Evolutionary conservation across 495 filamentous ascomycete genomes (phyloP).

Genomic region (Hypoxylon subgilvum): DNA sequence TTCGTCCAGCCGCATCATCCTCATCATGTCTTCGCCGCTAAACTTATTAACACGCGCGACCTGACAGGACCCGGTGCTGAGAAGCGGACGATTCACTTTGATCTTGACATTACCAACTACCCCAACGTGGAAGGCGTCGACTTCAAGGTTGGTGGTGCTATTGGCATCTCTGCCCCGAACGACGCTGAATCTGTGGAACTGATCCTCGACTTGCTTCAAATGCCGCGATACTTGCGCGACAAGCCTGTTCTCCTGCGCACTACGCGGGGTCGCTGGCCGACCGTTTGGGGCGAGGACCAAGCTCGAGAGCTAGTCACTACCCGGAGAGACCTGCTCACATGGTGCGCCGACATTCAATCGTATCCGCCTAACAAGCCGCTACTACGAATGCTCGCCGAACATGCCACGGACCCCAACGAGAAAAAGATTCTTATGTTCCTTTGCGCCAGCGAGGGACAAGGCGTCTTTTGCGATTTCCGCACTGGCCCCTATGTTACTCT

Average conservation of each 20-base stretch:
- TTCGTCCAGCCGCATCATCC: slow-evolving; percentile 97
- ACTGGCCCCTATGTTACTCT: slow-evolving; percentile 85
- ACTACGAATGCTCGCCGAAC: slow-evolving; percentile 84
- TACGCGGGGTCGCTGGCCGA: slow-evolving; percentile 86
- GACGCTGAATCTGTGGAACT: slow-evolving; percentile 78
- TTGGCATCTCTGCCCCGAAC: slow-evolving; percentile 91
- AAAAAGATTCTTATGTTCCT: slow-evolving; percentile 86
- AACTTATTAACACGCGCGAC: slow-evolving; percentile 79
- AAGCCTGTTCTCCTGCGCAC: slow-evolving; percentile 80
- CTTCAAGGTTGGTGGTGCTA: slow-evolving; percentile 95
- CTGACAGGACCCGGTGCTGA: slow-evolving; percentile 89
- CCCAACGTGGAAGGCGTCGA: slow-evolving; percentile 84
- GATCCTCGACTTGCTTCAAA: slow-evolving; percentile 76
- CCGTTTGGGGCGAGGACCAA: slow-evolving; percentile 95
- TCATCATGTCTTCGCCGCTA: slow-evolving; percentile 86
- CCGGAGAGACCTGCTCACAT: slow-evolving; percentile 86
- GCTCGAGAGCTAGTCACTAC: slow-evolving; percentile 84
- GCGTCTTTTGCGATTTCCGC: slow-evolving; percentile 91
- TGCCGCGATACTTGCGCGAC: slow-evolving; percentile 79
- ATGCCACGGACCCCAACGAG: slow-evolving; percentile 78
- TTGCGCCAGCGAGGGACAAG: slow-evolving; percentile 88
- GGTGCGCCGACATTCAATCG: slow-evolving; percentile 93
- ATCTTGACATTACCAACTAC: slow-evolving; percentile 95
- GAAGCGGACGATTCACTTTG: slow-evolving; percentile 96
- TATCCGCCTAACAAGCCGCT: slow-evolving; percentile 88